Conservation (phyloP, 768 basidiomycete genomes). For the Russula ochroleuca region DNA sequence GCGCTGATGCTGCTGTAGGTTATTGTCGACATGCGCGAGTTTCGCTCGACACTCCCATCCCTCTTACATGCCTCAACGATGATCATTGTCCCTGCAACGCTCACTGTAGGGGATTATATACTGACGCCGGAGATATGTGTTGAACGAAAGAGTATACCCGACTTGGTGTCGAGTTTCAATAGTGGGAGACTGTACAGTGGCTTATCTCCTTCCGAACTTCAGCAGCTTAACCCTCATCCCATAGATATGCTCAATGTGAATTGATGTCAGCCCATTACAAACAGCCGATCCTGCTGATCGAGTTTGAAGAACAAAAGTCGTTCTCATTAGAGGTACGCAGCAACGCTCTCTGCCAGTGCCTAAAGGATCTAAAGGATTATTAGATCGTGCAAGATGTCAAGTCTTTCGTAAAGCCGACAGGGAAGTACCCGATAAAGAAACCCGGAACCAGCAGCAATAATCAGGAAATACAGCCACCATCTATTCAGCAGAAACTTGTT, state of each 20-base stretch:
- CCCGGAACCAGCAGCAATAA: slow-evolving; percentile 33
- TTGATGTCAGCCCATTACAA: slow-evolving; percentile 96
- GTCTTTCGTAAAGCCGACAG: slow-evolving; percentile 56
- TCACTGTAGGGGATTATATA: slow-evolving; percentile 96
- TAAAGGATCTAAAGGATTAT: not conserved
- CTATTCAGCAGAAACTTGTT: slow-evolving; percentile 88
- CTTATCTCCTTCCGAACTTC: slow-evolving; percentile 22
- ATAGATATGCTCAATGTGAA: slow-evolving; percentile 94
- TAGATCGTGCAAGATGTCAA: slow-evolving; percentile 65
- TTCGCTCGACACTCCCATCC: slow-evolving; percentile 87
- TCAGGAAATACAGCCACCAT: slow-evolving; percentile 41
- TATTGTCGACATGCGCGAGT: slow-evolving; percentile 95
- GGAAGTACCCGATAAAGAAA: slow-evolving; percentile 55
- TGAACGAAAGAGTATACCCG: slow-evolving; percentile 91
- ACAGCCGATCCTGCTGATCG: slow-evolving; percentile 86
- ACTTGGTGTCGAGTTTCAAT: slow-evolving; percentile 89
- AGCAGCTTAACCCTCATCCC: not conserved
- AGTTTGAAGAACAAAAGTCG: slow-evolving; percentile 96
- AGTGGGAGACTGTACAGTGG: slow-evolving; percentile 80
- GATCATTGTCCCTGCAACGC: slow-evolving; percentile 81
- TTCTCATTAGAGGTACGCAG: slow-evolving; percentile 77
- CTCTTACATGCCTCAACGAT: slow-evolving; percentile 79
- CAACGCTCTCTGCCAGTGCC: not conserved
- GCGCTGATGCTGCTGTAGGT: slow-evolving; percentile 47
- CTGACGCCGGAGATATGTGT: slow-evolving; percentile 93